phyloP scores from a whole-genome alignment of 2,329 filamentous ascomycete species.

The Verticillium isaacii region DNA sequence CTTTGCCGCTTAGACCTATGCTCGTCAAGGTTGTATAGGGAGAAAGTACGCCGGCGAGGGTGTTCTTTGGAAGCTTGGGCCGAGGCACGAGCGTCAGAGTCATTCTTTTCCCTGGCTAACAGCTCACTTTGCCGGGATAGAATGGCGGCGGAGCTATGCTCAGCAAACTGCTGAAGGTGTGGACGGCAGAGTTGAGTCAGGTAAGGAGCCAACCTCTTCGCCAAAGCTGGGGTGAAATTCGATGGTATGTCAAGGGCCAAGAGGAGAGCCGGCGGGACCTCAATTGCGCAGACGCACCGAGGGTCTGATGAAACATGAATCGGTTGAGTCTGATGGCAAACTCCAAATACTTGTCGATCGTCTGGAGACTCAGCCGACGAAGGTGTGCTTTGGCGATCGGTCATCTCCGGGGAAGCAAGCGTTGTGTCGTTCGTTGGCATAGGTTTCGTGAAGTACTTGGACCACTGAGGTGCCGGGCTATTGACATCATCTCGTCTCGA shows the following conservation, averaged over 20 bases:
- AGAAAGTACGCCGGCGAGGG: conserved; percentile 3
- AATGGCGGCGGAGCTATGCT: not conserved
- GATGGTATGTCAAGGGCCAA: conserved; percentile 4
- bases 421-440: not conserved
- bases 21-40: not conserved
- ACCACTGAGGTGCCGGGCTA: not conserved
- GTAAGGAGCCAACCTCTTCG: not conserved
- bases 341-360: no score
- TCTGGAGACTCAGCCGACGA: not conserved
- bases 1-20: not conserved
- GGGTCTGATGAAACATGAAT: not conserved
- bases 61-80: not conserved
- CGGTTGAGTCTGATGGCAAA: not conserved
- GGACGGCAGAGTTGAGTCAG: conserved; percentile 3
- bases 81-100: not conserved
- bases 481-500: not conserved
- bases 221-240: conserved; percentile 1
- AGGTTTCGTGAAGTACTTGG: not conserved
- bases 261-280: conserved; percentile 4
- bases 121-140: not conserved
- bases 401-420: not conserved
- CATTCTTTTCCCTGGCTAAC: not conserved
- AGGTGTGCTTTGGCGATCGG: not conserved
- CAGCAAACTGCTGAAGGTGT: conserved; percentile 4
- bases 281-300: not conserved